Conservation (phyloP, 2,329 filamentous ascomycete species). For the Neopestalotiopsis sp. region DNA sequence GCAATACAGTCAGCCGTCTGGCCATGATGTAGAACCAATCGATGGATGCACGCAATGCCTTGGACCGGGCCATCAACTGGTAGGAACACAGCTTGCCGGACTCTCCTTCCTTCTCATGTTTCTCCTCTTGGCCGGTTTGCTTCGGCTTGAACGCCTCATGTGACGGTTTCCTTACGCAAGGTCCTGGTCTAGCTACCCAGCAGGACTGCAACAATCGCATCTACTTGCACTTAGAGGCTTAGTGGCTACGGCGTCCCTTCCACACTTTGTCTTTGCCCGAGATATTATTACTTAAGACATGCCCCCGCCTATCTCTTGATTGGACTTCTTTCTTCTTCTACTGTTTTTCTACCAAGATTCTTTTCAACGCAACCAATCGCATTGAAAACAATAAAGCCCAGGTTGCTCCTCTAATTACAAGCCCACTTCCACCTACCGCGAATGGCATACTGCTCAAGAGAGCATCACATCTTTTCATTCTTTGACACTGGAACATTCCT, state of each 20-base stretch:
- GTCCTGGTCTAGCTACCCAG: conserved; percentile 16
- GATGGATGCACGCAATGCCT: not conserved
- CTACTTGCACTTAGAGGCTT: conserved; percentile 66
- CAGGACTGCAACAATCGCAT: conserved; percentile 44
- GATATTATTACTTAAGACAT: conserved; percentile 36
- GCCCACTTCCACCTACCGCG: not conserved
- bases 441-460: conserved; percentile 15
- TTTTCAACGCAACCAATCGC: not conserved
- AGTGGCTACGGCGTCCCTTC: conserved; percentile 38
- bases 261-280: conserved; percentile 12
- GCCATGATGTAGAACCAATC: not conserved
- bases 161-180: conserved; percentile 24
- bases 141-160: conserved; percentile 29
- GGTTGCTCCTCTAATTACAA: not conserved
- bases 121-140: conserved; percentile 26
- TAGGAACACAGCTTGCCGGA: conserved; percentile 2
- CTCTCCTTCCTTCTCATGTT: not conserved
- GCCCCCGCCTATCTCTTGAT: conserved; percentile 27
- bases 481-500: conserved; percentile 13
- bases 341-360: not conserved
- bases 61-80: not conserved
- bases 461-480: conserved; percentile 14
- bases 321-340: conserved; percentile 1
- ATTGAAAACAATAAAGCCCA: not conserved
- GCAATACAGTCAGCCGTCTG: too few relatives aligned